Evolutionary conservation across 2,329 filamentous ascomycete genomes (phyloP).

Genomic region (Cercospora berteroae): DNA sequence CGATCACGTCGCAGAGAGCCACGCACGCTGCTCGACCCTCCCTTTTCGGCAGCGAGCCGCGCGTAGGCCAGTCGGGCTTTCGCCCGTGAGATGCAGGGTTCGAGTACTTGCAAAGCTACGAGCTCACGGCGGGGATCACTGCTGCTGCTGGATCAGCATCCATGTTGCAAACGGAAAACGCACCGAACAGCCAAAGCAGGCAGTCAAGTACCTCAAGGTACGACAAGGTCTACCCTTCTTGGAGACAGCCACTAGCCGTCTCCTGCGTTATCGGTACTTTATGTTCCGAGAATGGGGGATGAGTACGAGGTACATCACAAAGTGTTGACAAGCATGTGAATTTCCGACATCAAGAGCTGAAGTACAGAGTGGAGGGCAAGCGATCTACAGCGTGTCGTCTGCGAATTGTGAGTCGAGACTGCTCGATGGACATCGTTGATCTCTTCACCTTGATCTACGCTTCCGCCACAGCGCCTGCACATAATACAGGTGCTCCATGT

Average conservation of each 20-base stretch:
- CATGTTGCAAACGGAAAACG: not conserved
- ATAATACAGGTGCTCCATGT: not conserved
- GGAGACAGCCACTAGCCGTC: not conserved
- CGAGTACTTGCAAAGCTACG: not conserved
- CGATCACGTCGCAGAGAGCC: not conserved
- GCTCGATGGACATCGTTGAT: not conserved
- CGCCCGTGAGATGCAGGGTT: not conserved
- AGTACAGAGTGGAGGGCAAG: not conserved
- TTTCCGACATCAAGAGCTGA: not conserved
- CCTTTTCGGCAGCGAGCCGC: not conserved
- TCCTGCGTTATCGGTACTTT: not conserved
- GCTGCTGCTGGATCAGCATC: not conserved
- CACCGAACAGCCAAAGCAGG: slow-evolving; percentile 1
- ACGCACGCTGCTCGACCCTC: not conserved
- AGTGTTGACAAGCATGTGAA: not conserved
- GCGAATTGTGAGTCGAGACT: not conserved
- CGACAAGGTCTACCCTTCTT: not conserved
- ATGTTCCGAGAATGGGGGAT: not conserved
- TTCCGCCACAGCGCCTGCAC: slow-evolving; percentile 6
- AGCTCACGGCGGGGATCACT: not conserved
- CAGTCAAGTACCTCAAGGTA: not conserved
- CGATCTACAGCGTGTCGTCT: slow-evolving; percentile 3
- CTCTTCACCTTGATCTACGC: not conserved
- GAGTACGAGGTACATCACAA: not conserved
- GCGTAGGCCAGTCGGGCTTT: not conserved